Base-by-base conservation (phyloP, 2,329 filamentous ascomycete genomes). In the Juglanconis sp. region DNA sequence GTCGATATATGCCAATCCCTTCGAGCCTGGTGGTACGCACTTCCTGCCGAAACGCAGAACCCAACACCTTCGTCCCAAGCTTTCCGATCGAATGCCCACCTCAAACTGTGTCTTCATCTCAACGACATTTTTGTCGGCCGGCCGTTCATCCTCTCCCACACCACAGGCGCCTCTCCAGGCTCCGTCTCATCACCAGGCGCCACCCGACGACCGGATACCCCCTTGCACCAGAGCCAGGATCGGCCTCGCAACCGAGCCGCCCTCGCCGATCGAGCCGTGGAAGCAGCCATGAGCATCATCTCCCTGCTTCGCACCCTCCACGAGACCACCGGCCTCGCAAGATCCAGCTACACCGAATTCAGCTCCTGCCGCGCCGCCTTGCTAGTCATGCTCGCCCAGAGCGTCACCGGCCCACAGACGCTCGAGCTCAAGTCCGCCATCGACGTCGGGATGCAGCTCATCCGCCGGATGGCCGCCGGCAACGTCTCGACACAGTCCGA, bases 271-370 rank as follows among this genome's bases (percentile, higher is more conserved):
- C 79, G 82, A 60, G 83, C 81, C 58, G 78, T 83, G 9, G 77
- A 81, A 57, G 81, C 81, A 2, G 81, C 81, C 2, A 68, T 82
- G 34, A 75, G 78, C 59, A 77, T 81, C 10, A 74, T 84, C 17
- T 77, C 81, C 48, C 74, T 81, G 4, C 82, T 81, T 63, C 77
- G 77, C 46, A 70, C 78, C 4, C 74, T 84, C 4, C 76, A 78
- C 44, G 77, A 77, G 49, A 79, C 77, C n/a, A 77, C 79, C 13
- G 81, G 81, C 15, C 78, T 84, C 56, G 81, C 81, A 5, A 76
- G 80, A 35, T 79, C 81, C 3, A 82, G 80, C 0, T 84, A 83
- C 65, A 82, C 80, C 3, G 81, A 84, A 63, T 84, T 83, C 66
- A 82, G 79, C 66, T 79, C 81, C 3, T 83, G 80, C 54, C 80